Base-by-base conservation (phyloP, 495 filamentous ascomycete genomes). In the Astrothelium subdiscretum region DNA sequence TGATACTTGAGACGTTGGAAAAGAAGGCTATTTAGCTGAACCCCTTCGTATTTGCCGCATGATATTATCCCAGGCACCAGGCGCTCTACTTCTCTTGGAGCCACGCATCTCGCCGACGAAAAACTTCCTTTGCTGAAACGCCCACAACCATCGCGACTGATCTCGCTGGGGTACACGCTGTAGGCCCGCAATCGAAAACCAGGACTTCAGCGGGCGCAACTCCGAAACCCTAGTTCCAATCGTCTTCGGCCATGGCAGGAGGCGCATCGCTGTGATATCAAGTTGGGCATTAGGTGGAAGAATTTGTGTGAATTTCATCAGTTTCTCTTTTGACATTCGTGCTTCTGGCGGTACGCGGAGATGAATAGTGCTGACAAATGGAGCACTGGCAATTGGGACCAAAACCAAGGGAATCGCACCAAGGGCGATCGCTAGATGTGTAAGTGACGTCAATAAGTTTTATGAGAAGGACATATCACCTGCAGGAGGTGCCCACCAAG, bases 181-280 rank as follows among this genome's bases (percentile, higher is more conserved):
- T 15, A 54, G 15, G 48, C 29, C 48, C 24, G 48, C 48, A 27
- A 54, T 54, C 6, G 48, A 54, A 29, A 54, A 29, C 11, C 26
- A 5, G 8, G 48, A 26, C 24, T 54, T 54, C 11, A n/a, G 29
- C 8, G 48, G 24, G 24, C n/a, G 79, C 72, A 89, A 71, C 27
- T 87, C 84, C 4, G 70, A 67, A 0, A 85, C 57, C 31, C 66
- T 74, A 63, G 84, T 71, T 12, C 69, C 72, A 61, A 69, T 78
- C 24, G 78, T 69, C 48, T 77, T 75, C 18, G 82, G 80, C 69
- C 84, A 84, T 62, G 59, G 61, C 54, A 82, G 77, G 52, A 87
- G 76, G 27, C 83, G 85, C 77, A 91, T 85, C 15, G 86, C 92
- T 20, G 81, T 86, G 43, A 95, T 73, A 31, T 87, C 84, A 1